Base-by-base conservation (phyloP, 2,329 filamentous ascomycete genomes). In the Orbilia javanica region DNA sequence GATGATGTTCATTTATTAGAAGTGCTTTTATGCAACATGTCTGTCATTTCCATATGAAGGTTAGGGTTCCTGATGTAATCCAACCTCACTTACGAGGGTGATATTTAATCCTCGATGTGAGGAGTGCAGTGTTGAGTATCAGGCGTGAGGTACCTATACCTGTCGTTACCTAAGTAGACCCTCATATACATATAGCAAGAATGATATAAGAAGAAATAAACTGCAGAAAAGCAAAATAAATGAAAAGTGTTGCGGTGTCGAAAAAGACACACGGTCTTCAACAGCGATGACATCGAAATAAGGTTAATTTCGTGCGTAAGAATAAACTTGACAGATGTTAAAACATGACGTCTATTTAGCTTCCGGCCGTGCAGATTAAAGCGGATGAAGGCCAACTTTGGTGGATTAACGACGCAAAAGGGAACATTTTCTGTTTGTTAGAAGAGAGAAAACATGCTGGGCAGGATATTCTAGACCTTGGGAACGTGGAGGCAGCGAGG, bases 221-320 rank as follows among this genome's bases (percentile, higher is more conserved):
- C 27, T 15, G 5, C 4, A 39, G 18, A 4, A 42, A 42, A 3
- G n/a, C 13, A 15, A 8, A 7, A n/a, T n/a, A 42, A 60, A 11
- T n/a, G 8, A 60, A 60, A 73, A 66, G 69, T 73, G 69, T 73
- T 73, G 69, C 46, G 42, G 4, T 1, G 27, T 44, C 6, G 4
- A 72, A 72, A 72, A 65, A 65, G 25, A 50, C 67, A 60, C 62
- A 48, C 29, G 29, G 20, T 34, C 15, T 34, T 50, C 1, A 15
- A 57, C 10, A 18, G 13, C 36, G 15, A 27, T 34, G 63, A 78
- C 67, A 78, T 78, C 74, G 25, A 72, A 78, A 68, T 78, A 78
- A 78, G 74, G 74, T 78, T 78, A 52, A 29, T 53, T n/a, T 68
- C 29, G 65, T 20, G 65, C 60, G 50, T 48, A 62, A 53, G 29